Conservation (phyloP, 225 moss, liverwort and hornwort genomes). For the Physcomitrium patens region DNA sequence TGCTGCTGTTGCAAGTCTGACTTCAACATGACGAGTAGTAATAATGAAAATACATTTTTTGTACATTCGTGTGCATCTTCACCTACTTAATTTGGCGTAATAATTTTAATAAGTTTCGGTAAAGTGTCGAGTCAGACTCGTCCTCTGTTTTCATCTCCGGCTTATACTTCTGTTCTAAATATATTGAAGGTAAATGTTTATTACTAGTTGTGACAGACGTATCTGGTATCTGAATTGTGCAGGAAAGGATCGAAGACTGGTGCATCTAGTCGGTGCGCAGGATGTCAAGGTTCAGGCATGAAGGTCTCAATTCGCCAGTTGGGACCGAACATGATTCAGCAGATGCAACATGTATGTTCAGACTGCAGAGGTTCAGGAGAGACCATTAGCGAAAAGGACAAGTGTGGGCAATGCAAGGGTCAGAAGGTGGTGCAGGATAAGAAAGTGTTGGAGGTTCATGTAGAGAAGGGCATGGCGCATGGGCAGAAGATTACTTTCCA, state of each 20-base stretch:
- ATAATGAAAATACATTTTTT: no score
- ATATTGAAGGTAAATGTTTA: no score
- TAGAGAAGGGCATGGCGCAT: constrained; percentile 90
- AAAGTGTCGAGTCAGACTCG: no score
- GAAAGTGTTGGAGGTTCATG: constrained; percentile 91
- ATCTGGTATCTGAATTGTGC: neutral
- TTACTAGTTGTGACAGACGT: neutral
- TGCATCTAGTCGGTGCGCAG: constrained; percentile 78
- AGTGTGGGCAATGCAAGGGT: constrained; percentile 89
- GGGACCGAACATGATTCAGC: constrained; percentile 92
- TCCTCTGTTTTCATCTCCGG: no score
- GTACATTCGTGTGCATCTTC: no score
- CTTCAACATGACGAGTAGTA: no score
- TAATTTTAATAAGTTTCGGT: no score
- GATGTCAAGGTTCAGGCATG: constrained; percentile 91
- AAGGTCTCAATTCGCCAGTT: constrained; percentile 88
- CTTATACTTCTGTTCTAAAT: no score
- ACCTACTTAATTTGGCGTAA: no score
- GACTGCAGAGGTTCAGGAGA: constrained; percentile 91
- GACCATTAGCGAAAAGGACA: constrained; percentile 85
- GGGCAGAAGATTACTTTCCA: constrained; percentile 90
- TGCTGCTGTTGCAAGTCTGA: no score
- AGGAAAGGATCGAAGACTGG: constrained; percentile 94
- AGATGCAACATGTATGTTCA: constrained; percentile 93
- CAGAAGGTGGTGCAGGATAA: constrained; percentile 93